Evolutionary conservation across 805 yeast genomes (phyloP).

Genomic region (Pichia heedii): DNA sequence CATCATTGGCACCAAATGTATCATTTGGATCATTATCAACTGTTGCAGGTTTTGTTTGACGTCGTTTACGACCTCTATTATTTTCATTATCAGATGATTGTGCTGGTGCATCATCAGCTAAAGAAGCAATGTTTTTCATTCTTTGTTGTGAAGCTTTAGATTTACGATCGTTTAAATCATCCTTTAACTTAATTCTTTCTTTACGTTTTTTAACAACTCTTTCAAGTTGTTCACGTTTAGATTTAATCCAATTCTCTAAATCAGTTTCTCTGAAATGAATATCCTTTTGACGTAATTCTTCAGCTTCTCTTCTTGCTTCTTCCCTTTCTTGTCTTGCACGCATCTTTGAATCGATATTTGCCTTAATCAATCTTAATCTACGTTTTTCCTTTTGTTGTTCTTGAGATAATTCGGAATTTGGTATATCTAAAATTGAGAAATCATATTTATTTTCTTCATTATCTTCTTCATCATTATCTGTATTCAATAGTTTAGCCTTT

Average conservation of each 20-base stretch:
- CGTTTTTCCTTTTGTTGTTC: slow-evolving; percentile 83
- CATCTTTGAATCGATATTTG: slow-evolving; percentile 81
- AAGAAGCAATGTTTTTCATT: slow-evolving; percentile 82
- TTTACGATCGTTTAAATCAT: slow-evolving; percentile 78
- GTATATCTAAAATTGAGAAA: slow-evolving; percentile 68
- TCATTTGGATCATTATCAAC: slow-evolving; percentile 89
- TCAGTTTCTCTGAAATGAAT: slow-evolving; percentile 69
- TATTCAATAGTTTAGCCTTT: slow-evolving; percentile 39
- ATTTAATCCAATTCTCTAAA: slow-evolving; percentile 69
- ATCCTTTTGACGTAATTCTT: slow-evolving; percentile 57
- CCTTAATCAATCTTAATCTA: slow-evolving; percentile 71
- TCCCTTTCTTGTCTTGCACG: slow-evolving; percentile 74
- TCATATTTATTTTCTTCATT: slow-evolving; percentile 38
- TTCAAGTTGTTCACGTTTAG: slow-evolving; percentile 54
- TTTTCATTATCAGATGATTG: slow-evolving; percentile 9
- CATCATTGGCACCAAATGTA: slow-evolving; percentile 91
- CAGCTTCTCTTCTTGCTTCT: slow-evolving; percentile 49
- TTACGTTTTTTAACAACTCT: slow-evolving; percentile 50
- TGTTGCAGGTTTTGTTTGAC: slow-evolving; percentile 41
- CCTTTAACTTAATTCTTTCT: slow-evolving; percentile 61
- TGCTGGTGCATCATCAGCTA: slow-evolving; percentile 55
- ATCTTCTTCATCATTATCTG: slow-evolving; percentile 40
- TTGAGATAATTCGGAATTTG: slow-evolving; percentile 74
- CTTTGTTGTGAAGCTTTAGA: slow-evolving; percentile 87
- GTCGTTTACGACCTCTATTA: slow-evolving; percentile 32